Evolutionary conservation across 768 basidiomycete genomes (phyloP).

Genomic region (Mycena venus): DNA sequence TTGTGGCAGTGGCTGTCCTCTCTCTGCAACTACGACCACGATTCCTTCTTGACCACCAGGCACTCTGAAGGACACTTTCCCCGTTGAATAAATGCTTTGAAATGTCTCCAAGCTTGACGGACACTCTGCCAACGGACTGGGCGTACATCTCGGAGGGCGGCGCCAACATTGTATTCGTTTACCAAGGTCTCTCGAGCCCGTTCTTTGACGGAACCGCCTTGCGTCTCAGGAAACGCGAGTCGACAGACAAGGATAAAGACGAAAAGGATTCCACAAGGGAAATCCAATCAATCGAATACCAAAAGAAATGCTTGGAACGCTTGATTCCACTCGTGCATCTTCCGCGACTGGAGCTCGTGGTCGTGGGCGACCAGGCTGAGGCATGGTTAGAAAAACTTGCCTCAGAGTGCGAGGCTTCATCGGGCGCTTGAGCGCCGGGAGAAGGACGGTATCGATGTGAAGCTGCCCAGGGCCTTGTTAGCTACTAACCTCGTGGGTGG

Average conservation of each 20-base stretch:
- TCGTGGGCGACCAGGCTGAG: slow-evolving; percentile 47
- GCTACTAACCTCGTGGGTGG: slow-evolving; percentile 86
- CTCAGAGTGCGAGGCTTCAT: slow-evolving; percentile 54
- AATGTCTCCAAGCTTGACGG: slow-evolving; percentile 22
- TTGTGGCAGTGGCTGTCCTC: too few species aligned
- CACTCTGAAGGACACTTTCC: not conserved
- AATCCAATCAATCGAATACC: slow-evolving; percentile 63
- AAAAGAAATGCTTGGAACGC: slow-evolving; percentile 70
- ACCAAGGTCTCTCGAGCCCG: slow-evolving; percentile 67
- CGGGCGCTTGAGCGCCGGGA: slow-evolving; percentile 71
- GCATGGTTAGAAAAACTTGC: slow-evolving; percentile 75
- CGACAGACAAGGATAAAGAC: not conserved
- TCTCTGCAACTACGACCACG: not conserved
- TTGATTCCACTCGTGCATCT: slow-evolving; percentile 75
- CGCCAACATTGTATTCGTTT: slow-evolving; percentile 90
- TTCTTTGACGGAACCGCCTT: slow-evolving; percentile 76
- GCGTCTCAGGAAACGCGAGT: slow-evolving; percentile 75
- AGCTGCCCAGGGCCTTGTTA: slow-evolving; percentile 70
- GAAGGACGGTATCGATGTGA: slow-evolving; percentile 72
- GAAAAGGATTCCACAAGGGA: slow-evolving; percentile 48
- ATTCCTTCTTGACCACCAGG: too few species aligned
- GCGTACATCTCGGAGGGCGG: slow-evolving; percentile 93
- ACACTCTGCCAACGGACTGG: slow-evolving; percentile 72
- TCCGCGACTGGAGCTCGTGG: slow-evolving; percentile 66
- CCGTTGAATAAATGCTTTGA: not conserved